Evolutionary conservation across 2,329 filamentous ascomycete genomes (phyloP), one percentile per base, ranked within the genome.

Genomic region (Clarireedia paspali): DNA sequence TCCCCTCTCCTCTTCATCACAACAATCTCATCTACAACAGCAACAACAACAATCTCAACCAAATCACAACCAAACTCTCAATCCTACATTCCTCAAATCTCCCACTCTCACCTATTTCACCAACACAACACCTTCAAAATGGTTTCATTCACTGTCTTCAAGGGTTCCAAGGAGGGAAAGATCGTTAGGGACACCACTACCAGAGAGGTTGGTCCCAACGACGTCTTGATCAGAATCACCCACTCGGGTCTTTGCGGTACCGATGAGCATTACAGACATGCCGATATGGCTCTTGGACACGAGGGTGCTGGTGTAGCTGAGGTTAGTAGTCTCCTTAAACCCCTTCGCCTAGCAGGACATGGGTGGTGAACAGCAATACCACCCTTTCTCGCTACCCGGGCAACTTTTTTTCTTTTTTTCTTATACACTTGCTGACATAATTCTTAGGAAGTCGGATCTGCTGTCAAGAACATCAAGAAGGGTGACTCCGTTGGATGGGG

Each of bases 171-270:
- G 61, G 76, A 77, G 56, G 82, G 83, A 63, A 73, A 74, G 57
- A 80, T 85, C 63, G 68, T 75, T 56, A 70, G 82, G 67, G 67
- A 71, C 46, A 73, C 72, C 49, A 79, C 76, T 45, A 74, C 71
- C 20, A 66, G 69, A 44, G 72, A 77, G 15, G 68, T 81, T 44
- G 65, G 64, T 2, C 70, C 72, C 50, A 76, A 83, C 68, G 73
- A 85, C 57, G 83, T 87, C 51, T 75, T 84, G 27, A 67, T 88
- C 65, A 77, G 76, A 55, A 74, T 88, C 59, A 87, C 83, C 15
- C 81, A 83, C 57, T 85, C 83, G 2, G 85, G 85, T 30, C 73
- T 88, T 51, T 88, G 85, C 68, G 82, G 81, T 50, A 88, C 85
- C 3, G 78, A 75, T 57, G 61, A 74, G 49, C 74, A 77, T 60